Conservation (phyloP, 192 early-diverging fungal species). For the Podila horticola region DNA sequence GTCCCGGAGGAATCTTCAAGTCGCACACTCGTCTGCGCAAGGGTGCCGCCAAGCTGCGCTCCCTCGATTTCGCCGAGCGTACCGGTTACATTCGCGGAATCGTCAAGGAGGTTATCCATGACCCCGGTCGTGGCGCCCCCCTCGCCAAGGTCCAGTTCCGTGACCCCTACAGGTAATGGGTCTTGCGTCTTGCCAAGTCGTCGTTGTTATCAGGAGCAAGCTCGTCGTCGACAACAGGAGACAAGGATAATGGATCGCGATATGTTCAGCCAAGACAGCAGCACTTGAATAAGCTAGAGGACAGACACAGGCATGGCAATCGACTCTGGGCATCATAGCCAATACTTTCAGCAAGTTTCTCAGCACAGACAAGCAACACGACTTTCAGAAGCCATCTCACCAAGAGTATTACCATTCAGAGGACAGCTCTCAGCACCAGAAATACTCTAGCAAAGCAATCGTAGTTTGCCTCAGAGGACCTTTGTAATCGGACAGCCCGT, state of each 20-base stretch:
- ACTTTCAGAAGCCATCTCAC: too few relatives aligned
- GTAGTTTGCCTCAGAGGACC: too few relatives aligned
- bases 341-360: too few relatives aligned
- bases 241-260: not conserved
- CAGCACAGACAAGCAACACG: too few relatives aligned
- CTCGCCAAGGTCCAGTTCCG: conserved; percentile 92
- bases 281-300: too few relatives aligned
- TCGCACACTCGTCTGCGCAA: conserved; percentile 92
- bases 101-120: conserved; percentile 99
- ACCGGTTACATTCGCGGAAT: conserved; percentile 97
- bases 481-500: too few relatives aligned
- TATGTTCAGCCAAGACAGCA: too few relatives aligned
- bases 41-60: conserved; percentile 96
- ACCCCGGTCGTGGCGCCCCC: conserved; percentile 96
- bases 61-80: conserved; percentile 96
- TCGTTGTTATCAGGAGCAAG: not conserved
- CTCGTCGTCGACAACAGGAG: not conserved
- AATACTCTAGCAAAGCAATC: too few relatives aligned
- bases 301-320: too few relatives aligned
- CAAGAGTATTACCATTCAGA: too few relatives aligned
- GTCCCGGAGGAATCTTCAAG: conserved; percentile 99
- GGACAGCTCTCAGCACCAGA: too few relatives aligned
- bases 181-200: not conserved
- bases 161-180: conserved; percentile 69
- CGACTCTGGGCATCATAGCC: too few relatives aligned